Conservation (phyloP, 805 yeast species). For the Kazachstania kunashirensis region DNA sequence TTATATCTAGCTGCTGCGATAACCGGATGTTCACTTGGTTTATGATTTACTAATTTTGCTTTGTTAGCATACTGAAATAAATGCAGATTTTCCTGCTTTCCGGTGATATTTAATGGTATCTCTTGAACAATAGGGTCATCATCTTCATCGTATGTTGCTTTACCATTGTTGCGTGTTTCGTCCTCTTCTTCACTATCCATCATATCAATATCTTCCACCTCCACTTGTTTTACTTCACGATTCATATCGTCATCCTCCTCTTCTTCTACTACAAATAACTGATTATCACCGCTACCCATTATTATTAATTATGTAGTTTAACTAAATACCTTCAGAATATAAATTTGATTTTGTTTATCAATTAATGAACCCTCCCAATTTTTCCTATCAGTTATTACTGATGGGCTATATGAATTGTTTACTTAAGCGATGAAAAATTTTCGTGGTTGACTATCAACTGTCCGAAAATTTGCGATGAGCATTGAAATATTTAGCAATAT, state of each 20-base stretch:
- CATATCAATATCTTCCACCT: constrained; percentile 10
- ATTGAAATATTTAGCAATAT: too few relatives aligned
- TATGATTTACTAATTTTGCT: constrained; percentile 19
- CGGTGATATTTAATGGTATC: constrained; percentile 44
- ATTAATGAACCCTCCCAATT: too few relatives aligned
- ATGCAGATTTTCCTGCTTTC: constrained; percentile 29
- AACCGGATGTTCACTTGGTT: constrained; percentile 29
- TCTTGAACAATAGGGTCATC: constrained; percentile 56
- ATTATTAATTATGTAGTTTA: too few relatives aligned
- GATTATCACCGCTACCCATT: constrained; percentile 12
- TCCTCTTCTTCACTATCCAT: constrained; percentile 3
- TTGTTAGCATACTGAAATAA: constrained; percentile 48
- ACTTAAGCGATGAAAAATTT: constrained; percentile 3
- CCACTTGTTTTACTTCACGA: neutral
- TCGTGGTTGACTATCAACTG: neutral
- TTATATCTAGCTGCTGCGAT: constrained; percentile 46
- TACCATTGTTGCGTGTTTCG: too few relatives aligned
- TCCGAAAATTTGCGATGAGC: constrained; percentile 2
- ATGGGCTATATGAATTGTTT: too few relatives aligned
- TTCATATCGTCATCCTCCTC: constrained; percentile 22
- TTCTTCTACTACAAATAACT: constrained; percentile 31
- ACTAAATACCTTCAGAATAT: too few relatives aligned
- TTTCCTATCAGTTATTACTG: too few relatives aligned
- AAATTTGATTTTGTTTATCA: too few relatives aligned
- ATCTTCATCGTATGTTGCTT: constrained; percentile 23